Evolutionary conservation across 2,329 filamentous ascomycete genomes (phyloP).

Genomic region (Cordyceps pruinosa): DNA sequence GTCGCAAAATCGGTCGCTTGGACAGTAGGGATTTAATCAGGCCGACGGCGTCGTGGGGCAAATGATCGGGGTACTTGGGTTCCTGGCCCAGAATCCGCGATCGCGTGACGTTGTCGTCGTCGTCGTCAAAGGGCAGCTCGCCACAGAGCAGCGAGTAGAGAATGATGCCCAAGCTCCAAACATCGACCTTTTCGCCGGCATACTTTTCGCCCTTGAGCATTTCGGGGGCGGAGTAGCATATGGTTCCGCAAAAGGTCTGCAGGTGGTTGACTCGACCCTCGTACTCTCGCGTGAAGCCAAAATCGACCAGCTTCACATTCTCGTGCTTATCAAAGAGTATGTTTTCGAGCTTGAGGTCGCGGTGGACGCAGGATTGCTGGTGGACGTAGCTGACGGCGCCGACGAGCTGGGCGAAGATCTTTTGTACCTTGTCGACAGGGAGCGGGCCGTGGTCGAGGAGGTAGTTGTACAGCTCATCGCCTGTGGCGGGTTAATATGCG

Average conservation of each 20-base stretch:
- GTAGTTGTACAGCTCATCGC: conserved; percentile 96
- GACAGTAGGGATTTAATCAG: conserved; percentile 77
- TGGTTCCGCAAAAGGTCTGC: conserved; percentile 94
- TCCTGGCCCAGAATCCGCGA: conserved; percentile 78
- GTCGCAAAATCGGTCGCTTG: conserved; percentile 79
- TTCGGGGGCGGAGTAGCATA: conserved; percentile 96
- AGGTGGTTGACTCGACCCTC: conserved; percentile 90
- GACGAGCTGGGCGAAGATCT: conserved; percentile 91
- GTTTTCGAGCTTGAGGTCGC: conserved; percentile 85
- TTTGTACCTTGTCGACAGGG: conserved; percentile 79
- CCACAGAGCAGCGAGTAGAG: conserved; percentile 76
- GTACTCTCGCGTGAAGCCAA: conserved; percentile 96
- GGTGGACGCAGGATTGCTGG: conserved; percentile 89
- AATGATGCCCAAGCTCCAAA: conserved; percentile 86
- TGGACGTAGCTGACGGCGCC: conserved; percentile 95
- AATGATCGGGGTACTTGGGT: conserved; percentile 72
- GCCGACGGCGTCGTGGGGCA: conserved; percentile 70
- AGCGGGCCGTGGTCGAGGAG: conserved; percentile 81
- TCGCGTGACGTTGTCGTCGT: conserved; percentile 84
- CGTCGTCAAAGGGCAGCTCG: conserved; percentile 91
- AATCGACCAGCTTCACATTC: conserved; percentile 96
- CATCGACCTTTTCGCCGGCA: conserved; percentile 93
- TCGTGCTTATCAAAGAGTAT: conserved; percentile 94
- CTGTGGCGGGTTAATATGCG: conserved; percentile 35
- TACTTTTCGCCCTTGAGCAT: conserved; percentile 99